phyloP scores from a whole-genome alignment of 441 rosid species.

The Gossypium gossypioides region DNA sequence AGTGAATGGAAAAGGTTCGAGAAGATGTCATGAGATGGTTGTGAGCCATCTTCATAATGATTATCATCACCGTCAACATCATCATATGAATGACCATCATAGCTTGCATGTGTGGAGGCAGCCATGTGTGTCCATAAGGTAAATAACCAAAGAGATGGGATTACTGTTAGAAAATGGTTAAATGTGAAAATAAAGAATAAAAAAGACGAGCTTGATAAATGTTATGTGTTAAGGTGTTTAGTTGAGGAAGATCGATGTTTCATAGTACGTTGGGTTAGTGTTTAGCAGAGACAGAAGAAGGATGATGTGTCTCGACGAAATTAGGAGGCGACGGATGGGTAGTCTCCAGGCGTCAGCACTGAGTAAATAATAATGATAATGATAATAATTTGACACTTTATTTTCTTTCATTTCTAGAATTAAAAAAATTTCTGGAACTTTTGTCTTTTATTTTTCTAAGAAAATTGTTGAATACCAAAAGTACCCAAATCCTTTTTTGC shows the following conservation, averaged over 20 bases:
- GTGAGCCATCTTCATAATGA: slow-evolving; percentile 11
- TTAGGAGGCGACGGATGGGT: background rate
- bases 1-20: slow-evolving; percentile 31
- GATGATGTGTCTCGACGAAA: background rate
- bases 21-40: slow-evolving; percentile 36
- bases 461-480: background rate
- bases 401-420: background rate
- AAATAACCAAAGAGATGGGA: slow-evolving; percentile 8
- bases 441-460: background rate
- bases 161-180: background rate
- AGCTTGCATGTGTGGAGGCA: slow-evolving; percentile 49
- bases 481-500: background rate
- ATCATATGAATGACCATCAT: slow-evolving; percentile 15
- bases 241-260: background rate
- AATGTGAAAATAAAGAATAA: background rate
- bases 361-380: background rate
- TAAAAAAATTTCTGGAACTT: background rate
- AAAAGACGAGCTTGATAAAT: background rate
- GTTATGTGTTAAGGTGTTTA: background rate
- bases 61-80: slow-evolving; percentile 14
- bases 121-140: slow-evolving; percentile 55
- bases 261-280: background rate
- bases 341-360: background rate
- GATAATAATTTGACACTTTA: background rate
- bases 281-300: background rate